phyloP scores from a whole-genome alignment of 2,329 filamentous ascomycete species.

The Botryotinia convoluta region DNA sequence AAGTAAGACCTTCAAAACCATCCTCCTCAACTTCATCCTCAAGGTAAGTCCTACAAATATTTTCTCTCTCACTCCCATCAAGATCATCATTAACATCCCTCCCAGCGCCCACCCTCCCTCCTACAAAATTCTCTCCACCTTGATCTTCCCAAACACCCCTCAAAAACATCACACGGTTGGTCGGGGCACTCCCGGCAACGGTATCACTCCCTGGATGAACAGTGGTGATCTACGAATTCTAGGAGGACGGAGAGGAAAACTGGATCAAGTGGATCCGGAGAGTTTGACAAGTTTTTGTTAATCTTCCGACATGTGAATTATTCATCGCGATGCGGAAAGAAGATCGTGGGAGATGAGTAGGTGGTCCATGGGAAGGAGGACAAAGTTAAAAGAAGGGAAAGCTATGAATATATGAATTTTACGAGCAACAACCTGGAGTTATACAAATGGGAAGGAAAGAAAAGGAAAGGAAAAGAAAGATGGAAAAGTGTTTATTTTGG shows the following conservation, averaged over 20 bases:
- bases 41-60: neutral
- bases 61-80: neutral
- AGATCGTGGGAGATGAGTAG: neutral
- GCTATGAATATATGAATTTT: neutral
- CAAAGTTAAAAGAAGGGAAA: neutral
- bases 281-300: slow-evolving; percentile 11
- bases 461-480: neutral
- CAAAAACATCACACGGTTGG: neutral
- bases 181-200: neutral
- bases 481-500: neutral
- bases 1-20: no score
- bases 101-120: neutral
- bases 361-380: neutral
- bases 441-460: neutral
- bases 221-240: neutral
- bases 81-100: neutral
- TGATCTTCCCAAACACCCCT: neutral
- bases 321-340: neutral
- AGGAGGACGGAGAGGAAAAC: neutral
- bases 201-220: slow-evolving; percentile 12
- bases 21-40: neutral
- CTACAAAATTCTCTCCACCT: neutral
- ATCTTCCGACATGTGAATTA: neutral
- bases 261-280: slow-evolving; percentile 14
- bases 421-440: neutral